Evolutionary conservation across 2,329 filamentous ascomycete genomes (phyloP).

Genomic region (Sclerotinia glacialis): DNA sequence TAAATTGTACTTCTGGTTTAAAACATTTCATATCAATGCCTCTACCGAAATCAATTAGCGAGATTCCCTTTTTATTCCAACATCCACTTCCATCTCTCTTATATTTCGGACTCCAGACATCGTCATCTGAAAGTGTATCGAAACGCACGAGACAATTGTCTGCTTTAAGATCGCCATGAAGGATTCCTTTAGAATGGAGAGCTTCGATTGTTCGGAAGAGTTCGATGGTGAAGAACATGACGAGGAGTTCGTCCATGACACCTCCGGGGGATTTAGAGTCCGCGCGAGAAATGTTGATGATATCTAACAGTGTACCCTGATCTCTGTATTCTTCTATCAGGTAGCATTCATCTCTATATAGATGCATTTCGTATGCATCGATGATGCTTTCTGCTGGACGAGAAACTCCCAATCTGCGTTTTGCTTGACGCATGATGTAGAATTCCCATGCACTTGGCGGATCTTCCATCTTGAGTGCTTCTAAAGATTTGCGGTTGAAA

Average conservation of each 20-base stretch:
- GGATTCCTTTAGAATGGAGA: slow-evolving; percentile 72
- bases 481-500: slow-evolving; percentile 55
- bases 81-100: slow-evolving; percentile 69
- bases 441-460: slow-evolving; percentile 93
- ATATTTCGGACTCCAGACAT: slow-evolving; percentile 61
- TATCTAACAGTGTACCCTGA: slow-evolving; percentile 90
- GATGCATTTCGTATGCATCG: slow-evolving; percentile 82
- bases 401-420: slow-evolving; percentile 69
- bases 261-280: slow-evolving; percentile 57
- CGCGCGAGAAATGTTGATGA: slow-evolving; percentile 80
- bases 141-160: slow-evolving; percentile 94
- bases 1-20: slow-evolving; percentile 72
- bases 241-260: slow-evolving; percentile 84
- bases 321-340: slow-evolving; percentile 82
- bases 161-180: slow-evolving; percentile 92
- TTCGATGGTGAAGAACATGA: slow-evolving; percentile 95
- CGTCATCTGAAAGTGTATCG: slow-evolving; percentile 50
- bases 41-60: slow-evolving; percentile 91
- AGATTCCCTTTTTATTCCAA: slow-evolving; percentile 77
- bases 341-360: slow-evolving; percentile 88
- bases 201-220: slow-evolving; percentile 86
- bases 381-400: slow-evolving; percentile 77
- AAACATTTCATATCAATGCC: slow-evolving; percentile 93
- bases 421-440: slow-evolving; percentile 84
- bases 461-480: slow-evolving; percentile 93